Evolutionary conservation across 176 grass and related monocot species (phyloP).

Genomic region (Avena insularis): DNA sequence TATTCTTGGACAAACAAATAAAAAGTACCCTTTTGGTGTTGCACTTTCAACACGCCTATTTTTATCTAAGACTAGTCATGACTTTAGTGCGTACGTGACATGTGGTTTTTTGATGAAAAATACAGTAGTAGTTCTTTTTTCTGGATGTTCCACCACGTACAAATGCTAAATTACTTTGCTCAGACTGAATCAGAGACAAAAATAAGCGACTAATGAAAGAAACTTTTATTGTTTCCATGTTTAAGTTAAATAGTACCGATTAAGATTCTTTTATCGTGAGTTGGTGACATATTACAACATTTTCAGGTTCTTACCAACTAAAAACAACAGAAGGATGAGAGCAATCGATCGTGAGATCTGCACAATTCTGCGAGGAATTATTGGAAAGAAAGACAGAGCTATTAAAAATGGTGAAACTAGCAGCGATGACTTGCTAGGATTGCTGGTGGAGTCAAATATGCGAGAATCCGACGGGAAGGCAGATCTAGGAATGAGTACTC

Average conservation of each 20-base stretch:
- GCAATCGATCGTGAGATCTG: slow-evolving; percentile 44
- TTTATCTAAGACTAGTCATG: no score
- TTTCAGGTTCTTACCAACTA: slow-evolving; percentile 66
- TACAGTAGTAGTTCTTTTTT: no score
- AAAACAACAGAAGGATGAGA: slow-evolving; percentile 63
- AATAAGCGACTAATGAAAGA: background rate
- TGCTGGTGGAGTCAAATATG: slow-evolving; percentile 72
- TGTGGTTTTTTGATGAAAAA: no score
- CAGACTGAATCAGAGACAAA: background rate
- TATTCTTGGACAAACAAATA: no score
- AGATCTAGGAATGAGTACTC: slow-evolving; percentile 54
- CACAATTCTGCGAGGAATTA: slow-evolving; percentile 56
- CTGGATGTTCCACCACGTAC: no score
- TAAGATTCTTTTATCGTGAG: background rate
- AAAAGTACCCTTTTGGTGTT: no score
- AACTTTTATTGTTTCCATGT: background rate
- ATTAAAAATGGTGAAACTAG: slow-evolving; percentile 44
- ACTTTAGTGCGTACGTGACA: no score
- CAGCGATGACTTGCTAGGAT: slow-evolving; percentile 61
- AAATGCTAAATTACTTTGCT: background rate
- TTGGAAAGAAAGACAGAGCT: slow-evolving; percentile 55
- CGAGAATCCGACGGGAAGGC: slow-evolving; percentile 47
- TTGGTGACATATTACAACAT: slow-evolving; percentile 10
- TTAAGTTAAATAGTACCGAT: background rate
- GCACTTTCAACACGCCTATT: no score